A percentile compares a stretch with the other conserved stretches of the same genome.
Conservation (phyloP, 257 asterid species). For the Solanum ossicruentum region DNA sequence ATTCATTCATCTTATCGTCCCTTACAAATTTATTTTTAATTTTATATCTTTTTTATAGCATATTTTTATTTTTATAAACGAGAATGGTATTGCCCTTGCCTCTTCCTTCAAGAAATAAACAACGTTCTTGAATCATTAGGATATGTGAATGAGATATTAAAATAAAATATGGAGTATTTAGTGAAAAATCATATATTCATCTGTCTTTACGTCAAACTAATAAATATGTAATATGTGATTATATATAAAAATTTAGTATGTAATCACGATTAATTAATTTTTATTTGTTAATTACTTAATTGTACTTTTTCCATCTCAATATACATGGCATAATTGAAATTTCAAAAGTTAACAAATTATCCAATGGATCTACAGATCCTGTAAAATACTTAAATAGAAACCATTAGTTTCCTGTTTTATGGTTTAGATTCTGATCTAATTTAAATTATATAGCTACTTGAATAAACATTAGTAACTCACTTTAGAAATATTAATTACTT, state of each 20-base stretch:
- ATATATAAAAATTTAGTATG: neutral
- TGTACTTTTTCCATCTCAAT: neutral
- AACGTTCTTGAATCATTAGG: neutral
- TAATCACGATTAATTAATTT: neutral
- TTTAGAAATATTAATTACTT: neutral
- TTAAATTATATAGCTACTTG: neutral
- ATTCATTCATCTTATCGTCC: too few relatives aligned
- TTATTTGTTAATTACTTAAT: neutral
- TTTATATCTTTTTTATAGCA: too few relatives aligned
- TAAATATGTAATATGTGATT: neutral
- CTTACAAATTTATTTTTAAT: too few relatives aligned
- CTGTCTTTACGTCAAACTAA: neutral
- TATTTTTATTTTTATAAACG: too few relatives aligned
- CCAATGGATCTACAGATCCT: neutral
- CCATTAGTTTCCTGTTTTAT: neutral
- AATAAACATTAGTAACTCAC: neutral
- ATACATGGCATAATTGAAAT: neutral
- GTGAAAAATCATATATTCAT: too few relatives aligned
- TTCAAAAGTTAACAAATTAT: too few relatives aligned
- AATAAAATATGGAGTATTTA: neutral
- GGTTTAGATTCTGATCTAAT: neutral
- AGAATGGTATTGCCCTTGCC: neutral
- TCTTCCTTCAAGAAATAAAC: too few relatives aligned
- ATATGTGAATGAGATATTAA: too few relatives aligned
- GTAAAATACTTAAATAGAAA: neutral